Evolutionary conservation across 768 basidiomycete species (phyloP).

Genomic region (Hygrophoropsis aurantiaca): DNA sequence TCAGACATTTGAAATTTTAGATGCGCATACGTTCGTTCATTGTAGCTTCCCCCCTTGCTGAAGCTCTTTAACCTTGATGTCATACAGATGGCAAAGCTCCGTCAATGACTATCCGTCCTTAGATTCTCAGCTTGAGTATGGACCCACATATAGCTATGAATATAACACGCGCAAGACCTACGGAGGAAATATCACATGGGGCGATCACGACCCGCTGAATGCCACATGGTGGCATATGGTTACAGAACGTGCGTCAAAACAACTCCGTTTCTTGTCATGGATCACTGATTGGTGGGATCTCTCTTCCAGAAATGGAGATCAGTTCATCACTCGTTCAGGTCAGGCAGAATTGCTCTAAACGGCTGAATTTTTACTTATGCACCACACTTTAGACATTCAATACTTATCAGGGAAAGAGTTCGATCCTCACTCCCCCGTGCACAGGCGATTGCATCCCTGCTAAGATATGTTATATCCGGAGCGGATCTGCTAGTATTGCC

Average conservation of each 20-base stretch:
- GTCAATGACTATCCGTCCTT: constrained; percentile 59
- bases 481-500: constrained; percentile 65
- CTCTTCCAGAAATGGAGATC: constrained; percentile 53
- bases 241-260: constrained; percentile 61
- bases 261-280: too few species aligned
- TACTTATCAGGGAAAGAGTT: constrained; percentile 70
- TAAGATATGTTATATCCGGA: constrained; percentile 76
- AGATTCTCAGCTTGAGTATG: constrained; percentile 52
- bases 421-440: constrained; percentile 53
- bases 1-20: constrained; percentile 78
- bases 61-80: not conserved
- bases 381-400: constrained; percentile 57
- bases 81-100: constrained; percentile 59
- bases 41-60: too few species aligned
- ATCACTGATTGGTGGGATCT: too few species aligned
- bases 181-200: constrained; percentile 58
- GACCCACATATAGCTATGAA: constrained; percentile 62
- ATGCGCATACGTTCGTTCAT: constrained; percentile 73
- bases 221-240: constrained; percentile 84
- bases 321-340: constrained; percentile 61
- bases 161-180: constrained; percentile 73
- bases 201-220: constrained; percentile 64
- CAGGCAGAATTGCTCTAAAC: not conserved
- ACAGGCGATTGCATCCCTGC: constrained; percentile 61
- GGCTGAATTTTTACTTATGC: constrained; percentile 1